phyloP scores from a whole-genome alignment of 208 protist genomes.

The Jaenimonas drosophilae region DNA sequence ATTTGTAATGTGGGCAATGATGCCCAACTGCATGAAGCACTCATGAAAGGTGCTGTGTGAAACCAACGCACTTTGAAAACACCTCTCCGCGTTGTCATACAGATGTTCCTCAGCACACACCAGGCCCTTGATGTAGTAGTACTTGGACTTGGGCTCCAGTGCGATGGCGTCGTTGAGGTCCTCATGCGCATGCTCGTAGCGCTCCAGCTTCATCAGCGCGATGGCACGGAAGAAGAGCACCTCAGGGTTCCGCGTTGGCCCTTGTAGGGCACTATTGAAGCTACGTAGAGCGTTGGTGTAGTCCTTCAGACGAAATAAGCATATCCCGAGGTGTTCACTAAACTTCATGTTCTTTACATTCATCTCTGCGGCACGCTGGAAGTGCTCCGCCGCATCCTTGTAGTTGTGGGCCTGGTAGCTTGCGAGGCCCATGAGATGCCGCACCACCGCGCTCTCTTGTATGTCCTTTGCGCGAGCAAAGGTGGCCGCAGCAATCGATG shows the following conservation, averaged over 20 bases:
- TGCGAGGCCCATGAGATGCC: conserved; percentile 70
- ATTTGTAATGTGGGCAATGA: conserved; percentile 30
- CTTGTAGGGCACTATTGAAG: conserved; percentile 60
- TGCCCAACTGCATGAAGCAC: conserved; percentile 38
- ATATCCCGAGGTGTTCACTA: conserved; percentile 55
- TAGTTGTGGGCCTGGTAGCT: conserved; percentile 57
- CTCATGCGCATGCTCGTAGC: conserved; percentile 32
- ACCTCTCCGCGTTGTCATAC: conserved; percentile 17
- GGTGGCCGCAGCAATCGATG: conserved; percentile 21
- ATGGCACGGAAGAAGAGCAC: conserved; percentile 74
- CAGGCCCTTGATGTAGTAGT: conserved; percentile 45
- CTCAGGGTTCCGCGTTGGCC: conserved; percentile 19
- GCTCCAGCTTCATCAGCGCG: conserved; percentile 36
- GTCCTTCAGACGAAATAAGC: conserved; percentile 37
- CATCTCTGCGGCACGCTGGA: conserved; percentile 59
- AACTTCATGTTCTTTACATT: conserved; percentile 42
- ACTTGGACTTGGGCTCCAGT: conserved; percentile 19
- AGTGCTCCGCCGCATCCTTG: conserved; percentile 30
- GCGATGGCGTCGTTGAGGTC: conserved; percentile 58
- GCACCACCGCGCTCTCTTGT: conserved; percentile 39
- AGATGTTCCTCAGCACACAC: conserved; percentile 23
- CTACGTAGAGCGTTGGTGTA: conserved; percentile 47
- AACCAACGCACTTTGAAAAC: conserved; percentile 25
- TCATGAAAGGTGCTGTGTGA: conserved; percentile 20
- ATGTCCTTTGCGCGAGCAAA: conserved; percentile 47